Base-by-base conservation (phyloP, 495 filamentous ascomycete genomes). In the Thozetella sp. region DNA sequence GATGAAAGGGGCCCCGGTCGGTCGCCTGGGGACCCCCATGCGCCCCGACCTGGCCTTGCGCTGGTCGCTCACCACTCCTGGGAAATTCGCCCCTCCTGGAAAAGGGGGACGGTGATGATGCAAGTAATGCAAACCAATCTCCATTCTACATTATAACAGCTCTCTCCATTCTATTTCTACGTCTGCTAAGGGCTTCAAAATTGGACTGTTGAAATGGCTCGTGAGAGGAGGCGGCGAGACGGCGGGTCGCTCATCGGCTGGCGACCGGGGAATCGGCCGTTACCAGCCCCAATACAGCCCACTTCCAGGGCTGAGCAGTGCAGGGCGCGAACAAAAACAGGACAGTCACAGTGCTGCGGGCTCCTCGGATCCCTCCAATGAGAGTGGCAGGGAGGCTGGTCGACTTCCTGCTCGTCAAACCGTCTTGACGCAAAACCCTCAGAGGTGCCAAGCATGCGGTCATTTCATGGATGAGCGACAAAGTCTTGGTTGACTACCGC, bases 211-310 rank as follows among this genome's bases (percentile, higher is more conserved):
- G n/a, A n/a, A n/a, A n/a, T n/a, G n/a, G n/a, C n/a, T n/a, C n/a
- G n/a, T n/a, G n/a, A n/a, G n/a, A n/a, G n/a, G n/a, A n/a, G n/a
- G n/a, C n/a, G n/a, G n/a, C n/a, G n/a, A n/a, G n/a, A n/a, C n/a
- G n/a, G n/a, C n/a, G n/a, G n/a, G n/a, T n/a, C n/a, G n/a, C n/a
- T 37, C 6, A 37, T 37, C 6, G 9, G 30, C 6, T 37, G 30
- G 17, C 9, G 43, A n/a, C 20, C 43, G 20, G 20, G 9, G n/a
- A 48, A 4, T 19, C 43, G n/a, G n/a, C 20, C 43, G 43, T n/a
- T n/a, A 19, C n/a, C 43, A 48, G 43, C 43, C 43, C 20, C 43
- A 48, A 48, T 48, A 48, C 43, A 48, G 43, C 43, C 43, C 43
- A 48, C 43, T 15, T 48, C 43, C 43, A 48, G 43, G 43, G 43